phyloP scores from a whole-genome alignment of 2,329 filamentous ascomycete species.

The Epichloe glyceriae region DNA sequence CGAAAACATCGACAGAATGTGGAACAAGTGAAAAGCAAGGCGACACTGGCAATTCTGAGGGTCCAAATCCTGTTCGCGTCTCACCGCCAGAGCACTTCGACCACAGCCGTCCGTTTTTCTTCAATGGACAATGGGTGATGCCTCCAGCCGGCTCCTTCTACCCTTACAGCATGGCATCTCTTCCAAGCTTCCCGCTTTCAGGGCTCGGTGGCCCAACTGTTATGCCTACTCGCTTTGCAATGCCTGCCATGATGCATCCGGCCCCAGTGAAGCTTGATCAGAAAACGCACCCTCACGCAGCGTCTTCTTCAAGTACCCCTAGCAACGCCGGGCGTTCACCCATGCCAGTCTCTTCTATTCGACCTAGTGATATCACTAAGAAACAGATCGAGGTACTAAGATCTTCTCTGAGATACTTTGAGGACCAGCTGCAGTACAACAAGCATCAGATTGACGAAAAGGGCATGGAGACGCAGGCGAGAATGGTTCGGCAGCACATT shows the following conservation, averaged over 20 bases:
- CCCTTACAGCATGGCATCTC: slow-evolving; percentile 16
- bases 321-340: slow-evolving; percentile 10
- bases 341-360: slow-evolving; percentile 44
- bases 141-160: slow-evolving; percentile 15
- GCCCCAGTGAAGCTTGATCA: slow-evolving; percentile 11
- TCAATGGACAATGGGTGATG: slow-evolving; percentile 32
- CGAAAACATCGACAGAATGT: slow-evolving; percentile 12
- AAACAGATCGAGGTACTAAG: slow-evolving; percentile 42
- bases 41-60: slow-evolving; percentile 20
- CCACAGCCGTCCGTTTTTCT: slow-evolving; percentile 29
- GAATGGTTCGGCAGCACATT: slow-evolving; percentile 31
- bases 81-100: slow-evolving; percentile 34
- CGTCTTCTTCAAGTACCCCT: slow-evolving; percentile 9
- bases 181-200: slow-evolving; percentile 15
- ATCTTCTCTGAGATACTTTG: slow-evolving; percentile 39
- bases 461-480: slow-evolving; percentile 30
- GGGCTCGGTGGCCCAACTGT: slow-evolving; percentile 12
- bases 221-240: slow-evolving; percentile 1
- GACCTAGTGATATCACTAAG: slow-evolving; percentile 46
- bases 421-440: slow-evolving; percentile 48
- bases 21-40: slow-evolving; percentile 16
- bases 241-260: slow-evolving; percentile 11
- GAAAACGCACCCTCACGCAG: slow-evolving; percentile 8
- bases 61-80: slow-evolving; percentile 18
- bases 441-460: slow-evolving; percentile 49